Base-by-base conservation (phyloP, 352 stramenopile species). In the Paralagenidium karlingii region DNA sequence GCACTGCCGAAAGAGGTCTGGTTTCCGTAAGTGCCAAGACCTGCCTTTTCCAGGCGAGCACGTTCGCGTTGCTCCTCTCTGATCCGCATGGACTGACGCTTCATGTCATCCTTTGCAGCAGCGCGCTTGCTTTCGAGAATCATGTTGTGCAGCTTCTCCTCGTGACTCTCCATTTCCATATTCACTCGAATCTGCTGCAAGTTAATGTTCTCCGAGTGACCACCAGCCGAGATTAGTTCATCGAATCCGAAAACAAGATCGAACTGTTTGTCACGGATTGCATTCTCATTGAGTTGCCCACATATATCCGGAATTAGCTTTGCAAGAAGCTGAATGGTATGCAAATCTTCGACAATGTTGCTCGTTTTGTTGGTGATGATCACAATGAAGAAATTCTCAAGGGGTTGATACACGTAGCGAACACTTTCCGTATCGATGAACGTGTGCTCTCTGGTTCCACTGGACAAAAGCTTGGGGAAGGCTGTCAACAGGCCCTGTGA, bases 161-260 rank as follows among this genome's bases (percentile, higher is more conserved):
- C 95, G 63, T 99, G 95, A 45, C 77, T 97, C 57, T 99, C 94
- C 96, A 99, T 99, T 48, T 98, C 82, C 66, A 99, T 84, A 68
- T 98, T 98, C 15, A 94, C 90, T 45, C 93, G 78, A 47, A 99
- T 97, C 49, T 91, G 75, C 55, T 78, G 73, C 37, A 96, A 55
- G 37, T 77, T 94, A 43, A 96, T 91, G 49, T 86, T 89, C 64
- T 99, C 95, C 61, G 95, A 96, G 68, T 98, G 96, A 13, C 95
- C 95, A 21, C 96, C 96, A 7, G 90, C 83, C 25, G 90, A 97
- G 28, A 99, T 88, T 28, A 98, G 92, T 69, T 99, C 96, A 60
- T 99, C 96, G 60, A 99, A 98, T 21, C 94, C 95, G 55, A 99
- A 99, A 45, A 99, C 85, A 18, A 99, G 66, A 58, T 99, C 95